Conservation (phyloP, 225 moss, liverwort and hornwort species). For the Anthoceros angustus region DNA sequence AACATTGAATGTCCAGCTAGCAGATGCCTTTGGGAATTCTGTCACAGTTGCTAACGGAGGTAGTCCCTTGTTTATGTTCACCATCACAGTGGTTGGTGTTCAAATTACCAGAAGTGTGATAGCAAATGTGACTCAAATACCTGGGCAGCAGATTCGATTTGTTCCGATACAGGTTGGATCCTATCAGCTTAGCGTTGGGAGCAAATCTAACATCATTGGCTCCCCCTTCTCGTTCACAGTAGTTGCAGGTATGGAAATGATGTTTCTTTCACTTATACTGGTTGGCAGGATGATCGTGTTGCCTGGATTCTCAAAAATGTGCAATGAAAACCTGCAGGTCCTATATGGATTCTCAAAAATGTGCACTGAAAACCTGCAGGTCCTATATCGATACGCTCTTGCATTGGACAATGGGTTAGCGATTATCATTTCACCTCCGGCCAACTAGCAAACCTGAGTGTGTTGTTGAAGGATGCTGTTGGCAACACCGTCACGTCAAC, state of each 20-base stretch:
- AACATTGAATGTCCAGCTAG: background rate
- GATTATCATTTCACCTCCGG: background rate
- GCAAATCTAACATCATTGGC: background rate
- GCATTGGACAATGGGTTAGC: background rate
- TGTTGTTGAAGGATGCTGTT: background rate
- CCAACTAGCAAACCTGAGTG: background rate
- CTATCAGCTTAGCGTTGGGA: background rate
- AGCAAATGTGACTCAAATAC: background rate
- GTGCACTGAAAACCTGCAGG: background rate
- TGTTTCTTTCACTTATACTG: background rate
- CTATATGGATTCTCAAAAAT: background rate
- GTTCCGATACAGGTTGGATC: background rate
- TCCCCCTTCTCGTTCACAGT: background rate
- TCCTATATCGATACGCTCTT: background rate
- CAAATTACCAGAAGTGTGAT: background rate
- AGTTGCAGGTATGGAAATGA: background rate
- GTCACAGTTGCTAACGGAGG: background rate
- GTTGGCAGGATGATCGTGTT: background rate
- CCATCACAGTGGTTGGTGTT: background rate
- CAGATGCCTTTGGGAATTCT: background rate
- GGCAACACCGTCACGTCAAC: background rate
- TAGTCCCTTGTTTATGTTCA: background rate
- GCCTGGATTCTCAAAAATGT: background rate
- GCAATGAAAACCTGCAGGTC: background rate
- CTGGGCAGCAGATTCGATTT: slow-evolving; percentile 3